Percentiles rank a stretch among this genome's conserved stretches.
Conservation (phyloP, 345 rosid genomes). For the Microthlaspi erraticum region DNA sequence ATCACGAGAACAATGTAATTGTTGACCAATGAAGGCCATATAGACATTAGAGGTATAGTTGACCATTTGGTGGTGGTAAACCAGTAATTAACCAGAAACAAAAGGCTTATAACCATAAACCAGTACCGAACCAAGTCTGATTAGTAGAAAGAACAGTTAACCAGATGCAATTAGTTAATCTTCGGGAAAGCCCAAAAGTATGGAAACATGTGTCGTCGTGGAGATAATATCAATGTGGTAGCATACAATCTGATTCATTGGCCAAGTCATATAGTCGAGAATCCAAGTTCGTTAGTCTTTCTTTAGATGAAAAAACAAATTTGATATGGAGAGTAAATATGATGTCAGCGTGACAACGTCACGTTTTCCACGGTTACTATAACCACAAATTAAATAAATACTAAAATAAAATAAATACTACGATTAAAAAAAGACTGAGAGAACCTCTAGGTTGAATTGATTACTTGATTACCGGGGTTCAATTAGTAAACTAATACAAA, state of each 20-base stretch:
- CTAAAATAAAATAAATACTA: background rate
- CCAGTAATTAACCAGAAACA: background rate
- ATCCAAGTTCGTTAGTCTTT: constrained; percentile 4
- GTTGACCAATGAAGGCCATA: background rate
- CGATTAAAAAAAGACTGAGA: background rate
- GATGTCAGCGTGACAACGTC: constrained; percentile 21
- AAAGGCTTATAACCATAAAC: background rate
- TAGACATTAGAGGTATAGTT: background rate
- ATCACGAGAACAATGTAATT: background rate
- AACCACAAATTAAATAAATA: background rate
- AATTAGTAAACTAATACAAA: background rate
- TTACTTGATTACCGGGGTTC: background rate
- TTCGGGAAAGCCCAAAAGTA: background rate
- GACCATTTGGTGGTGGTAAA: background rate
- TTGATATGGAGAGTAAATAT: background rate
- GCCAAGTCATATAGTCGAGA: background rate
- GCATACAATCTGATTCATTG: background rate
- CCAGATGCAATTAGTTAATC: too few species aligned
- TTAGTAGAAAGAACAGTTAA: background rate
- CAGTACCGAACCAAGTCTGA: background rate
- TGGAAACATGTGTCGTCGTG: background rate
- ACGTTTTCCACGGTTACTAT: constrained; percentile 19
- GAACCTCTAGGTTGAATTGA: background rate
- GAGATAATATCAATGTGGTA: background rate
- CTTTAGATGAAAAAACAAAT: background rate